Conservation (phyloP, 192 early-diverging fungal species). For the Coemansia sp. region DNA sequence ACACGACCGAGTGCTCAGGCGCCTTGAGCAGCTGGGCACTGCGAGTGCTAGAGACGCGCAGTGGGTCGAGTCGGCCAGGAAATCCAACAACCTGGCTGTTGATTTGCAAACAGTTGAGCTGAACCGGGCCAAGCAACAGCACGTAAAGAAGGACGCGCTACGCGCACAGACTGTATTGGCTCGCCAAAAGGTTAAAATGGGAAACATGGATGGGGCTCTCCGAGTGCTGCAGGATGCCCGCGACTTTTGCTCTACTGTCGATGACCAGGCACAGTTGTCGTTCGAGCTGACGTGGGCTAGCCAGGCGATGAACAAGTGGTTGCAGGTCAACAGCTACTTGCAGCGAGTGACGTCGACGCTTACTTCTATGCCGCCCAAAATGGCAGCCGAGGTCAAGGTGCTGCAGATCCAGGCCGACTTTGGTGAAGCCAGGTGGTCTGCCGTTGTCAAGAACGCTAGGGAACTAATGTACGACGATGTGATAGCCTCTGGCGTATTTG, state of each 20-base stretch:
- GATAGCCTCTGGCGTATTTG: conserved; percentile 3
- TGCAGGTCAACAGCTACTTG: conserved; percentile 26
- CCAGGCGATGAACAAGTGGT: conserved; percentile 22
- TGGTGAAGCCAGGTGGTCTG: conserved; percentile 30
- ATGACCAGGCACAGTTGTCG: conserved; percentile 21
- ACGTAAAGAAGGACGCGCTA: conserved; percentile 18
- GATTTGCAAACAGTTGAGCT: conserved; percentile 13
- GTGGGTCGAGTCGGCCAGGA: conserved; percentile 7
- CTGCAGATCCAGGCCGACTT: conserved; percentile 23
- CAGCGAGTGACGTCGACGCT: conserved; percentile 19
- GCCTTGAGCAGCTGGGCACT: conserved; percentile 11
- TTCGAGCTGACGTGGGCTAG: conserved; percentile 14
- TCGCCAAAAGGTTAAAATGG: conserved; percentile 5
- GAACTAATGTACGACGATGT: conserved; percentile 4
- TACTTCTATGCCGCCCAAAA: background rate
- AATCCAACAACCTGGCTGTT: background rate
- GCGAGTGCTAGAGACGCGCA: background rate
- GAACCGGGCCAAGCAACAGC: conserved; percentile 10
- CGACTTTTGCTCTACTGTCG: conserved; percentile 13
- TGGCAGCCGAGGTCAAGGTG: conserved; percentile 9
- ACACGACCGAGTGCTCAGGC: conserved; percentile 8
- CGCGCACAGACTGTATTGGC: conserved; percentile 12
- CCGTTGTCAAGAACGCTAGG: conserved; percentile 2
- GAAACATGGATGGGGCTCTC: conserved; percentile 18
- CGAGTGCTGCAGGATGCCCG: conserved; percentile 27